A percentile compares a stretch with the other conserved stretches of the same genome.
These are phyloP conservation scores for Amanita jacksonii DNA, from an alignment of 768 basidiomycete species.

Conservation along the genomic window DNA sequence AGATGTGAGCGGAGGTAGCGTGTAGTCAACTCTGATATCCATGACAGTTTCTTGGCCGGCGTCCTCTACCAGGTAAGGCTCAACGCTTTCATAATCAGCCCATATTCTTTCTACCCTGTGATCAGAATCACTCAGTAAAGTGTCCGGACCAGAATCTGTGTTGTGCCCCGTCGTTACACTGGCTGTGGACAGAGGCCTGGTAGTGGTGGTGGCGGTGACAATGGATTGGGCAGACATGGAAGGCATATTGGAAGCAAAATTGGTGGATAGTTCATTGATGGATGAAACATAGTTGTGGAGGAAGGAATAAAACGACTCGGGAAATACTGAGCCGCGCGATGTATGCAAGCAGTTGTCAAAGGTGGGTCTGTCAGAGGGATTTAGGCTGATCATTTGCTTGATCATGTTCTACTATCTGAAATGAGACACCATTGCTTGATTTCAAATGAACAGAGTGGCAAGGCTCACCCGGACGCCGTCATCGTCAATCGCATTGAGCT, in stretches of 20 bases:
- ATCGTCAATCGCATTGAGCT: conserved; percentile 72
- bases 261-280: conserved; percentile 55
- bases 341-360: conserved; percentile 73
- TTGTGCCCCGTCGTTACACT: conserved; percentile 15
- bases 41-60: conserved; percentile 34
- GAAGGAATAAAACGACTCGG: conserved; percentile 92
- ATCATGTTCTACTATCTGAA: conserved; percentile 59
- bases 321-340: conserved; percentile 73
- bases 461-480: conserved; percentile 65
- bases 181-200: conserved; percentile 20
- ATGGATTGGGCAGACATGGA: conserved; percentile 25
- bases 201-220: conserved; percentile 20
- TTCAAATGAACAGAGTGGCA: no score
- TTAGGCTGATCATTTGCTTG: conserved; percentile 81
- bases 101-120: conserved; percentile 75
- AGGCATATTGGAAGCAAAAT: conserved; percentile 21
- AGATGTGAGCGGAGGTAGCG: conserved; percentile 27
- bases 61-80: conserved; percentile 55
- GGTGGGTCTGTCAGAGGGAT: conserved; percentile 66
- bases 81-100: conserved; percentile 79
- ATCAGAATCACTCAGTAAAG: conserved; percentile 77
- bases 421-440: conserved; percentile 15
- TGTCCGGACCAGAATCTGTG: conserved; percentile 24
- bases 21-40: conserved; percentile 50
- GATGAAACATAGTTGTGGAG: conserved; percentile 83